phyloP scores from a whole-genome alignment of 2,329 filamentous ascomycete species.

The Ustilaginoidea virens region DNA sequence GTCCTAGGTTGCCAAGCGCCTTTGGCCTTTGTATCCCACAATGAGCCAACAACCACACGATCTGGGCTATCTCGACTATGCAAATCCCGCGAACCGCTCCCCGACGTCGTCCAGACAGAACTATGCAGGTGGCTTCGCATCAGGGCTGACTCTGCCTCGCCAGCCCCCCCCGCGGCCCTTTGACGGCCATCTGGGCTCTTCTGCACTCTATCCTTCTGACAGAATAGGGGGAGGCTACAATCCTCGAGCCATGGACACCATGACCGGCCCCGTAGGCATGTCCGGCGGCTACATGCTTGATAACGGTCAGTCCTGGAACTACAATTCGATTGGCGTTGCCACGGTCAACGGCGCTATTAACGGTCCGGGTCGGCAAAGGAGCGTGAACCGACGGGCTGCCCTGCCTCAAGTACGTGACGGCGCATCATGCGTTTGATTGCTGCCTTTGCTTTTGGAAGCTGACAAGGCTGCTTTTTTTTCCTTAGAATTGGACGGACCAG shows the following conservation, averaged over 20 bases:
- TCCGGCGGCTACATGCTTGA: constrained; percentile 38
- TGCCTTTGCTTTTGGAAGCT: not conserved
- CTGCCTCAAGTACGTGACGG: constrained; percentile 54
- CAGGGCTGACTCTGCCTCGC: constrained; percentile 25
- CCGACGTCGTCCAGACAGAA: constrained; percentile 55
- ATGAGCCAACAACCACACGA: constrained; percentile 40
- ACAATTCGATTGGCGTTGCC: constrained; percentile 50
- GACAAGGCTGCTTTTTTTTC: not conserved
- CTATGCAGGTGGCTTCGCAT: constrained; percentile 36
- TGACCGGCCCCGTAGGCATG: constrained; percentile 23
- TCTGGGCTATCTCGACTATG: constrained; percentile 57
- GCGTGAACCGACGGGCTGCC: constrained; percentile 39
- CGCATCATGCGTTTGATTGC: not conserved
- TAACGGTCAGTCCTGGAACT: constrained; percentile 70
- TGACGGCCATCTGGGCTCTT: constrained; percentile 49
- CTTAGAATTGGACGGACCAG: constrained; percentile 37
- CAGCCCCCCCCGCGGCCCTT: constrained; percentile 58
- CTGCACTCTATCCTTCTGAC: constrained; percentile 57
- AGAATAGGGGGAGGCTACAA: constrained; percentile 44
- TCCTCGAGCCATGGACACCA: constrained; percentile 40
- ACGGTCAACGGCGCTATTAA: constrained; percentile 49
- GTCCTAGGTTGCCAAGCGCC: not conserved
- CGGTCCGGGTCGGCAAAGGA: constrained; percentile 41
- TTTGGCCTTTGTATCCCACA: constrained; percentile 4
- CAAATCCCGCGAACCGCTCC: constrained; percentile 40